Evolutionary conservation across 2,329 filamentous ascomycete genomes (phyloP).

Genomic region (Aspergillus eucalypticola): DNA sequence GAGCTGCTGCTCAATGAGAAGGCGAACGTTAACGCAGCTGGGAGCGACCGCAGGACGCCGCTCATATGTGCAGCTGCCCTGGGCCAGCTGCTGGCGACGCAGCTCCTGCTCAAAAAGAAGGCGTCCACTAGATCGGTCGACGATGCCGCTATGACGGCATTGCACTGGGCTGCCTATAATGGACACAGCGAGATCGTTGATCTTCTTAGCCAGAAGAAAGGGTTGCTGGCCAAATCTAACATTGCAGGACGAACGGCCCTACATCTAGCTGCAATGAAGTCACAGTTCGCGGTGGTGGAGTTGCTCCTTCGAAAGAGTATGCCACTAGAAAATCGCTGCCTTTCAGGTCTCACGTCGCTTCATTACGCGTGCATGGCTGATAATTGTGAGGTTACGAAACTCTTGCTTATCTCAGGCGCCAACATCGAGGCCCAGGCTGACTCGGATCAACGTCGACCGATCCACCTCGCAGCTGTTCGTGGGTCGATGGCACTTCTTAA

Average conservation of each 20-base stretch:
- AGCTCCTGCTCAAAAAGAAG: conserved; percentile 35
- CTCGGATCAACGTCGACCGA: conserved; percentile 29
- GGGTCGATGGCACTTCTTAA: conserved; percentile 33
- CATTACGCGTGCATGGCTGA: conserved; percentile 42
- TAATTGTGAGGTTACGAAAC: conserved; percentile 31
- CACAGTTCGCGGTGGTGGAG: conserved; percentile 41
- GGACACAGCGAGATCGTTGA: conserved; percentile 40
- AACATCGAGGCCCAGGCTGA: conserved; percentile 36
- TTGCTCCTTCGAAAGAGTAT: conserved; percentile 36
- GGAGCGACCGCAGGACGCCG: conserved; percentile 37
- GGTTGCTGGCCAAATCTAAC: conserved; percentile 29
- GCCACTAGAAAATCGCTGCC: conserved; percentile 33
- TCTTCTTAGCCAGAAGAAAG: conserved; percentile 34
- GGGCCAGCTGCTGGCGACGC: conserved; percentile 29
- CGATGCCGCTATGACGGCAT: conserved; percentile 38
- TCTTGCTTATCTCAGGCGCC: conserved; percentile 37
- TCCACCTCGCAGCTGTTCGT: conserved; percentile 36
- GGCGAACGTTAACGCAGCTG: conserved; percentile 34
- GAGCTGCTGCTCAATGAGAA: conserved; percentile 34
- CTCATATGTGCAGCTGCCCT: conserved; percentile 38
- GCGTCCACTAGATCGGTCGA: conserved; percentile 30
- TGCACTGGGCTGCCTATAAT: conserved; percentile 43
- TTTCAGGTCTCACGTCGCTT: conserved; percentile 32
- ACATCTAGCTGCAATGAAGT: conserved; percentile 38
- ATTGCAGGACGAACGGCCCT: conserved; percentile 36